These are phyloP conservation scores for Phytophthora ohioensis DNA, from an alignment of 352 stramenopile species.

Conservation along the genomic window DNA sequence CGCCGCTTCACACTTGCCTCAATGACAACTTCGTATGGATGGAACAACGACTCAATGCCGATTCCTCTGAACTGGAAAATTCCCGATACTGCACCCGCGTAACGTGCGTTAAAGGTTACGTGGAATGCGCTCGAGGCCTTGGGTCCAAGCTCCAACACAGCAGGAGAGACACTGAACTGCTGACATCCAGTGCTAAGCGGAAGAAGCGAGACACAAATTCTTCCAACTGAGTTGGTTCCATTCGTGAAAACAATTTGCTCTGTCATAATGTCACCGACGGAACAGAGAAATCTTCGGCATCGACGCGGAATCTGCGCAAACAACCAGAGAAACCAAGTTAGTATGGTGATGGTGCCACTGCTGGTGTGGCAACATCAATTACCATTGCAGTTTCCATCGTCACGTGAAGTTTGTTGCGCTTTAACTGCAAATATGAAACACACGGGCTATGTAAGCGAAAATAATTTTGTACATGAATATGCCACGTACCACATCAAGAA, in stretches of 20 bases:
- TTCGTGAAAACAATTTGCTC: constrained; percentile 86
- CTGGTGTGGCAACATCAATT: not conserved
- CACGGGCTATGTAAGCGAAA: constrained; percentile 13
- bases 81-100: constrained; percentile 68
- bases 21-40: constrained; percentile 86
- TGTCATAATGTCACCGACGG: constrained; percentile 73
- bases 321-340: constrained; percentile 10
- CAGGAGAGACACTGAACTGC: constrained; percentile 81
- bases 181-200: constrained; percentile 87
- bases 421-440: constrained; percentile 19
- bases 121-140: constrained; percentile 69
- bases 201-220: constrained; percentile 82
- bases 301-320: constrained; percentile 56
- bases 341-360: not conserved
- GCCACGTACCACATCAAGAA: constrained; percentile 31
- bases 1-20: constrained; percentile 76
- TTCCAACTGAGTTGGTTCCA: constrained; percentile 55
- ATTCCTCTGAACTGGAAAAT: constrained; percentile 91
- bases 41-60: constrained; percentile 64
- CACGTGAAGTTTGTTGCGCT: constrained; percentile 37
- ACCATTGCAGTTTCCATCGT: constrained; percentile 44
- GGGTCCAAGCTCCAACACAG: constrained; percentile 77
- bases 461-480: not conserved
- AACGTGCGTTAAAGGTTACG: constrained; percentile 70
- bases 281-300: constrained; percentile 76